Base-by-base conservation (phyloP, 75 land plant species). In the Selaginella tamariscina region DNA sequence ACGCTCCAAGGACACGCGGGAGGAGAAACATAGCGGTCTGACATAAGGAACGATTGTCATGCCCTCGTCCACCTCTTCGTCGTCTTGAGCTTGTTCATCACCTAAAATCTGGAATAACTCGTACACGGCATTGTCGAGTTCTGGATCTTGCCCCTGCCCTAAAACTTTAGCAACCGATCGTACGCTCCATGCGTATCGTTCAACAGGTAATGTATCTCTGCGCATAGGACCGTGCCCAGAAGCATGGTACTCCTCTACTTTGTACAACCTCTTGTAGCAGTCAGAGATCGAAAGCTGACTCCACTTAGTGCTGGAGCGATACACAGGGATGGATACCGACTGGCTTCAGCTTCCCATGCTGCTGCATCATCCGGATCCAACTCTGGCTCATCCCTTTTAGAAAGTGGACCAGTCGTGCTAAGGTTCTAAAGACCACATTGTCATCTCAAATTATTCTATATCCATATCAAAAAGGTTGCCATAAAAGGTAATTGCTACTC, bases 1-100 rank as follows among this genome's bases (percentile, higher is more conserved):
- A 49, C 54, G 54, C 54, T 49, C 54, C 54, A 49, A 49, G 54
- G 20, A 49, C 54, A 49, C 18, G 54, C 11, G 54, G 54, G 54
- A 11, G 11, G 54, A 49, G 54, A 49, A 49, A 49, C 20, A 20
- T 20, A 11, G 54, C 18, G 54, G 54, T 49, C 54, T 11, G 11
- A 11, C 20, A 49, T 49, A 49, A 20, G 11, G 20, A 49, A 20
- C 11, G 20, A 49, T 49, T 49, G 54, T 49, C 18, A 49, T 49
- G 54, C 54, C 54, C 11, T 49, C 54, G 18, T 49, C 54, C 20
- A 11, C 54, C 20, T 49, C 54, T n/a, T n/a, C n/a, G 18, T 49
- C 54, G 18, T 49, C 54, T 20, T 49, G 18, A 49, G 11, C 54
- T 11, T 20, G 18, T 49, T 11, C 54, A 49, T 11, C 54, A 11